Conservation (phyloP, 2,329 filamentous ascomycete genomes). For the Macrophomina pseudophaseolina region DNA sequence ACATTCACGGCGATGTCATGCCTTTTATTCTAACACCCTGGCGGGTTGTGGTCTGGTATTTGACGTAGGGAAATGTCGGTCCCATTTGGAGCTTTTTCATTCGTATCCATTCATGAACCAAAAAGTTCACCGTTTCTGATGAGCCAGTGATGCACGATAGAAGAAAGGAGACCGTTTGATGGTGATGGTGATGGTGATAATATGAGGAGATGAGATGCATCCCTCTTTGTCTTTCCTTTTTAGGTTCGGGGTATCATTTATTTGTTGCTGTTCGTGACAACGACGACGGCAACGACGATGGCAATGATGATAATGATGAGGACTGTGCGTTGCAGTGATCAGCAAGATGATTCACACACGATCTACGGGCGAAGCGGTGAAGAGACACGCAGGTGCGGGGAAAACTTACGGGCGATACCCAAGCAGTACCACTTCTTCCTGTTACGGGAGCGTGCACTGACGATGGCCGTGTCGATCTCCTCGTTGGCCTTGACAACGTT, state of each 20-base stretch:
- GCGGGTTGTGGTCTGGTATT: constrained; percentile 9
- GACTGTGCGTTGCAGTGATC: constrained; percentile 30
- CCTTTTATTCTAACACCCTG: background rate
- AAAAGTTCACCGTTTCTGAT: constrained; percentile 22
- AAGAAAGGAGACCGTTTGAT: background rate
- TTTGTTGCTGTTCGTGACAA: constrained; percentile 38
- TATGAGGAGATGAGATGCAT: background rate
- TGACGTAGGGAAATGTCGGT: constrained; percentile 7
- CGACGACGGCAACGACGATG: constrained; percentile 44
- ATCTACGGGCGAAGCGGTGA: constrained; percentile 17
- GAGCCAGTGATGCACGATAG: constrained; percentile 10
- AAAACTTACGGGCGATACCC: constrained; percentile 61
- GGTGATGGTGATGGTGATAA: background rate
- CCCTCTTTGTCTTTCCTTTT: constrained; percentile 4
- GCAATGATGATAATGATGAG: constrained; percentile 44
- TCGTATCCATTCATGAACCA: constrained; percentile 20
- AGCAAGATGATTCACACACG: constrained; percentile 14
- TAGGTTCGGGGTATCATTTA: constrained; percentile 25
- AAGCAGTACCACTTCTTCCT: constrained; percentile 98
- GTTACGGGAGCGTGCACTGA: constrained; percentile 69
- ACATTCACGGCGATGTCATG: constrained; percentile 9
- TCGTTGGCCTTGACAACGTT: constrained; percentile 86
- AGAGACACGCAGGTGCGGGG: background rate
- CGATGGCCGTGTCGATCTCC: constrained; percentile 80
- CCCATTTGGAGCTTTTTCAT: constrained; percentile 2